Percentiles rank a stretch among this genome's conserved stretches.
Evolutionary conservation across 495 filamentous ascomycete genomes (phyloP).

Genomic region (Baudoinia panamericana): DNA sequence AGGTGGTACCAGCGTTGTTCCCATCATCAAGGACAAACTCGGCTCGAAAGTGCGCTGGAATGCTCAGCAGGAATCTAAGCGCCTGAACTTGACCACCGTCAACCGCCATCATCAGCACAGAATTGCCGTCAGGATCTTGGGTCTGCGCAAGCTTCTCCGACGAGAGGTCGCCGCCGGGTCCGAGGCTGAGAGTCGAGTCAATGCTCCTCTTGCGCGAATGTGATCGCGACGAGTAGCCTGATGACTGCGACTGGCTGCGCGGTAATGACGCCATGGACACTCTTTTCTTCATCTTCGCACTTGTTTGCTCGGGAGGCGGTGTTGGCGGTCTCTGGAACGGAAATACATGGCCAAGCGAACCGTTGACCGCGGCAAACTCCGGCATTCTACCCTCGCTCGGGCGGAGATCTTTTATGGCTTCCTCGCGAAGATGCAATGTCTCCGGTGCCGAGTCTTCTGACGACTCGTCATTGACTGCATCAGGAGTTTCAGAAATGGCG

Average conservation of each 20-base stretch:
- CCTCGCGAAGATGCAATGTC: background rate
- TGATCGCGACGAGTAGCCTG: constrained; percentile 46
- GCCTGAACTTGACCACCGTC: constrained; percentile 58
- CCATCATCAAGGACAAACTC: constrained; percentile 62
- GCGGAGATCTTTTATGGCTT: background rate
- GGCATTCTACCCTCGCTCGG: constrained; percentile 1
- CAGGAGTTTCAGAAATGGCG: constrained; percentile 5
- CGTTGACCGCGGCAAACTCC: constrained; percentile 17
- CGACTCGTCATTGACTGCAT: constrained; percentile 4
- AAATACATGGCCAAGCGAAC: constrained; percentile 71
- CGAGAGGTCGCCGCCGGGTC: constrained; percentile 53
- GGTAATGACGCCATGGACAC: constrained; percentile 68
- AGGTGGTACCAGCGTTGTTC: constrained; percentile 76
- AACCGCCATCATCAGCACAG: constrained; percentile 91
- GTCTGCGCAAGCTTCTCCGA: constrained; percentile 71
- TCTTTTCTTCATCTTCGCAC: constrained; percentile 42
- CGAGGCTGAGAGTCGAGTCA: constrained; percentile 36
- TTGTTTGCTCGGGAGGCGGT: constrained; percentile 35
- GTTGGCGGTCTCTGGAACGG: constrained; percentile 53
- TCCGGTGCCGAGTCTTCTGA: constrained; percentile 1
- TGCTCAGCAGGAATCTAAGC: constrained; percentile 62
- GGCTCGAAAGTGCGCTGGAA: constrained; percentile 58
- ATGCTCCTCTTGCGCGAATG: constrained; percentile 51
- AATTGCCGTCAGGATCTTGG: constrained; percentile 65
- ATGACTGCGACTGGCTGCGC: constrained; percentile 72